phyloP scores from a whole-genome alignment of 257 asterid genomes.

The Plantago elongata region DNA sequence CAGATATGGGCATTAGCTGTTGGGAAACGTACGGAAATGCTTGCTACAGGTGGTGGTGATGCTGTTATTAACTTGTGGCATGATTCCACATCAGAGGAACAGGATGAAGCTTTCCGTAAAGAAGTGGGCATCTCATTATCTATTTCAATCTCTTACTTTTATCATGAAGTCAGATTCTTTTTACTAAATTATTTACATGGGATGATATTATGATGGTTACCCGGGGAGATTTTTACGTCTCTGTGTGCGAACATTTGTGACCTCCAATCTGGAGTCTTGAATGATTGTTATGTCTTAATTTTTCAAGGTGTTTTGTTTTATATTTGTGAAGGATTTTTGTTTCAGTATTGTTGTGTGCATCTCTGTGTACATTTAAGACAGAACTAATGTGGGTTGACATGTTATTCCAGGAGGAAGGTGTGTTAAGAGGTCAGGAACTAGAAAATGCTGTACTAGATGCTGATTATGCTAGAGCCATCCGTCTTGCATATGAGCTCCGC shows the following conservation, averaged over 20 bases:
- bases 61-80: constrained; percentile 94
- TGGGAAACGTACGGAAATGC: constrained; percentile 88
- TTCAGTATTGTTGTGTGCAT: constrained; percentile 2
- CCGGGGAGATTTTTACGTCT: too few relatives aligned
- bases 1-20: constrained; percentile 96
- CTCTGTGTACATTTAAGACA: not conserved
- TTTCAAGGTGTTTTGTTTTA: not conserved
- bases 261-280: too few relatives aligned
- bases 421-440: constrained; percentile 82
- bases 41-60: constrained; percentile 95
- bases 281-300: too few relatives aligned
- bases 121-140: constrained; percentile 44
- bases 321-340: not conserved
- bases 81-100: constrained; percentile 85
- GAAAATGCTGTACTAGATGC: constrained; percentile 83
- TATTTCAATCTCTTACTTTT: constrained; percentile 19
- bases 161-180: not conserved
- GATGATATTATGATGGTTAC: too few relatives aligned
- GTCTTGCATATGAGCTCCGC: constrained; percentile 87
- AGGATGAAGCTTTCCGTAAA: constrained; percentile 85
- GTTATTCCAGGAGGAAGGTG: constrained; percentile 81
- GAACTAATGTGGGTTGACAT: constrained; percentile 1
- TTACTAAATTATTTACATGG: not conserved
- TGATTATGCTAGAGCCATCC: constrained; percentile 71
- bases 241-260: too few relatives aligned